Evolutionary conservation across 768 basidiomycete genomes (phyloP), one percentile per base, ranked within the genome.

Genomic region (Leccinum subgranulosum): DNA sequence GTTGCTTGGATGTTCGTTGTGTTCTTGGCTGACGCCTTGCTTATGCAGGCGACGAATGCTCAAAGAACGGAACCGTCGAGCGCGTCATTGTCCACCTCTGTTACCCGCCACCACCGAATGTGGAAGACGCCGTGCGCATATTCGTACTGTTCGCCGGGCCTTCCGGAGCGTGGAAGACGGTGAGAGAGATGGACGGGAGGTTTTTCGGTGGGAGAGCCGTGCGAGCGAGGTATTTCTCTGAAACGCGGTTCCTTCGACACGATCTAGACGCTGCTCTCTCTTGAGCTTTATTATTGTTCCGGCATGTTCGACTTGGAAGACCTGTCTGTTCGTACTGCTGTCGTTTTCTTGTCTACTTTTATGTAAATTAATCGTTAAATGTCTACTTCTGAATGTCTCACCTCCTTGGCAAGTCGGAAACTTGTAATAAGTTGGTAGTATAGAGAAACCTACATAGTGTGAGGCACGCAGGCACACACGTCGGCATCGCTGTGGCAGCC

Each of bases 111-210:
- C 83, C 92, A 0, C 60, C 72, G 3, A 79, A 87, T 49, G 78
- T 84, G 2, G 85, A 86, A n/a, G 88, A 93, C n/a, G 85, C 87
- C 1, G 88, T 97, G 4, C 86, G 94, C 52, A 87, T 98, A 54
- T 98, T 97, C 68, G 88, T 98, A 15, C 76, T 90, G 53, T 98
- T 96, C 66, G 85, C 86, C 0, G 96, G 95, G 1, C 91, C 92
- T 5, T 94, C 83, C 0, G 96, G 93, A 11, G 96, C 95, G 6
- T 98, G 94, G 95, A 92, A 93, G 73, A 94, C 93, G 0, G 92
- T 95, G 3, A 84, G 93, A 49, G 94, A 96, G 70, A 79, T 98
- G 53, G 93, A 98, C 65, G 96, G 94, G 21, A 80, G 95, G 28
- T 96, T 83, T 69, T 98, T 98, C 67, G 94, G 90, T 12, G 96